Conservation (phyloP, 176 grass and related monocot genomes). For the Lolium multiflorum region DNA sequence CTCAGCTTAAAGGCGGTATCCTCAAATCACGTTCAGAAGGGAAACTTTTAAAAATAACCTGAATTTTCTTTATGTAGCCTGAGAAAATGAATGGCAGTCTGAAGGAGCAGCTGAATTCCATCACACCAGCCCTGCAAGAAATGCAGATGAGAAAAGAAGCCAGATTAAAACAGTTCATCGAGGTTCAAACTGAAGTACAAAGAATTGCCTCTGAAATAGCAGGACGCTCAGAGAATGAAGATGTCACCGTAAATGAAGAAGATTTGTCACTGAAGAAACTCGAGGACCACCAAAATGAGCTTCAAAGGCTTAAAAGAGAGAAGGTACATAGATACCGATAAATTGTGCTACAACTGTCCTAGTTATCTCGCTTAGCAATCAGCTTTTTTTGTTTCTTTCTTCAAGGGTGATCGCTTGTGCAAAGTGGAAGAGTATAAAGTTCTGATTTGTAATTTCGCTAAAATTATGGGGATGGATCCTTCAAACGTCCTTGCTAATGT, state of each 20-base stretch:
- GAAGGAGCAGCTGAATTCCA: constrained; percentile 93
- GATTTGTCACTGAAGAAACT: constrained; percentile 93
- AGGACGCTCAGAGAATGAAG: constrained; percentile 50
- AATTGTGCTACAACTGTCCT: neutral
- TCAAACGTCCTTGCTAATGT: constrained; percentile 70
- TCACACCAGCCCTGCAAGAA: constrained; percentile 93
- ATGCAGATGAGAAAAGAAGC: constrained; percentile 90
- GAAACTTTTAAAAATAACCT: constrained; percentile 39
- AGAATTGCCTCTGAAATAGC: constrained; percentile 83
- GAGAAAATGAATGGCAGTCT: constrained; percentile 84
- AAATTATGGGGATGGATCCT: constrained; percentile 91
- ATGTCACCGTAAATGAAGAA: constrained; percentile 71
- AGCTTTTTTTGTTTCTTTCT: constrained; percentile 43
- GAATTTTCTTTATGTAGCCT: constrained; percentile 64
- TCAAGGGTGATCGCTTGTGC: constrained; percentile 77
- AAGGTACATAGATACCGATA: constrained; percentile 60
- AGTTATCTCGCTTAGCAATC: neutral
- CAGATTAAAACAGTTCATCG: constrained; percentile 79
- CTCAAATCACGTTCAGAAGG: constrained; percentile 11
- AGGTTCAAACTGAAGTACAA: constrained; percentile 82
- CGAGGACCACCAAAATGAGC: constrained; percentile 75
- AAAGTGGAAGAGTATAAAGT: constrained; percentile 88
- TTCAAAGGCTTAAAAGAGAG: constrained; percentile 82
- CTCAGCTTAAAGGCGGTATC: neutral
- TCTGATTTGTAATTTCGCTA: constrained; percentile 66